Base-by-base conservation (phyloP, 441 rosid genomes). In the Daphne laureola region DNA sequence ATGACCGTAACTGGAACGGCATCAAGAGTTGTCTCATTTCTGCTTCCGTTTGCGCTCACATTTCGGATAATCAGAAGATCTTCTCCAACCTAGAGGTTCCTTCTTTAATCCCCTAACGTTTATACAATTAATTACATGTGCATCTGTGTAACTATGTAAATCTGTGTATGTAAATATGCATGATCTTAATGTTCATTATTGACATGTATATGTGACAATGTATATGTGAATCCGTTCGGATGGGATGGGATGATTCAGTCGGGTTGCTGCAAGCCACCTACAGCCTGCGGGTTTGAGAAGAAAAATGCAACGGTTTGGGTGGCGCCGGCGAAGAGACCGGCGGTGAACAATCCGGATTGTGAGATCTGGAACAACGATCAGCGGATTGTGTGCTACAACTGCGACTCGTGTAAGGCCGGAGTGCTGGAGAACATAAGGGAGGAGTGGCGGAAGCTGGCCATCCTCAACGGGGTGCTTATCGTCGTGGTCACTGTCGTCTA, bases 221-320 rank as follows among this genome's bases (percentile, higher is more conserved):
- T n/a, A n/a, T n/a, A n/a, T n/a, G n/a, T n/a, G n/a, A n/a, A n/a
- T n/a, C n/a, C n/a, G n/a, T n/a, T n/a, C n/a, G 25, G 25, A 21
- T 17, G 2, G 15, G 7, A 9, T 50, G 5, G 14, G 18, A 14
- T 16, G 14, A 17, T n/a, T 44, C 71, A 74, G 78, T 54, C 53
- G 6, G 72, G 74, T 4, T 69, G 83, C 56, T 74, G 83, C 74
- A 75, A 55, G 57, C 76, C 78, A 43, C 80, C 76, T 12, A 17
- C 5, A 5, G 8, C 36, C 7, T 78, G 80, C 36, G 48, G 64
- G 1, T 61, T 62, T 31, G 16, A 36, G 8, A 27, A 17, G 12
- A 46, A 49, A 51, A 65, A 57, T 12, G 61, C 49, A 3, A 64
- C 72, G 12, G 25, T 42, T 12, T 62, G 69, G 78, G 43, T 17